Evolutionary conservation across 257 asterid genomes (phyloP), one percentile per base, ranked within the genome.

Genomic region (Solanum habrochaites): DNA sequence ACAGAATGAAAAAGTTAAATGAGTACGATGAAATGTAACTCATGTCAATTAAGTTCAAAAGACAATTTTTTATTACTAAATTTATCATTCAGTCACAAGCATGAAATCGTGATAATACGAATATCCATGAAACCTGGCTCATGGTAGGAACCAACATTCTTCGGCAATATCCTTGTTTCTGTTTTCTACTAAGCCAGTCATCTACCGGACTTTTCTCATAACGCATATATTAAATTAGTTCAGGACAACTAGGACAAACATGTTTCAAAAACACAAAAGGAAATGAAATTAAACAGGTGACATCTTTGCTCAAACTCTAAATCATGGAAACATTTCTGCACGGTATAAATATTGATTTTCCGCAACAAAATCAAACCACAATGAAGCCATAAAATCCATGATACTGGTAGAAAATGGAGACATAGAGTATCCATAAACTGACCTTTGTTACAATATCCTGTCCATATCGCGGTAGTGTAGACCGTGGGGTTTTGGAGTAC

Each of bases 391-490:
- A 82, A 82, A 42, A 25, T 31, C 31, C 31, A 27, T 25, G 29
- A 18, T 35, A 35, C 35, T 37, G 27, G 11, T 32, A 62, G 82
- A 20, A 16, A 62, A 42, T 9, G 16, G 47, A 58, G 67, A 15
- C 84, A 45, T 15, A 45, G 11, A 78, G 66, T 25, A 77, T 80
- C 84, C 67, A 49, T 71, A 25, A 84, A 82, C 92, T 88, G 75
- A 96, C 99, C 99, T 95, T 95, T 70, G 99, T 96, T 27, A 96
- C 95, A 72, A 96, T 78, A 47, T 91, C 98, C 87, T 93, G 90
- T 85, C 94, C 95, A 91, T 91, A 93, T 49, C 92, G 69, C 16
- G 95, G 91, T 82, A 90, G 90, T 83, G 96, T 90, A 42, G 97
- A 85, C 72, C 39, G 72, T 10, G 25, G 89, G 73, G 39, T 85